Evolutionary conservation across 2,329 filamentous ascomycete species (phyloP).

Genomic region (Penicillium oxalicum): DNA sequence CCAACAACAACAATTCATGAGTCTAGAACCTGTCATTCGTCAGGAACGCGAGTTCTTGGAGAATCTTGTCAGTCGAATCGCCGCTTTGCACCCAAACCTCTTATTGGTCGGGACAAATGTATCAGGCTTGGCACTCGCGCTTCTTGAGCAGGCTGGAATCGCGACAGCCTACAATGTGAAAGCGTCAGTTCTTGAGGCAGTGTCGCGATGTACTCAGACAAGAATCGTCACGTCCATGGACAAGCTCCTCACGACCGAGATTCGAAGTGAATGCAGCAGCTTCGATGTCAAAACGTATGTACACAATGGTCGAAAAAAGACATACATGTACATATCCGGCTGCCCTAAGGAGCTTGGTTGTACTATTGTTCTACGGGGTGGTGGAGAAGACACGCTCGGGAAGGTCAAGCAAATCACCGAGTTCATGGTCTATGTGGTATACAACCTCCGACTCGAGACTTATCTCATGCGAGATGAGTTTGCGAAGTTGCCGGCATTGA

Average conservation of each 20-base stretch:
- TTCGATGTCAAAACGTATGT: constrained; percentile 97
- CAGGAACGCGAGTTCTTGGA: constrained; percentile 92
- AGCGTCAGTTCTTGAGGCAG: constrained; percentile 87
- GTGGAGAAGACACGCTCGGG: constrained; percentile 61
- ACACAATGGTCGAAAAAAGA: constrained; percentile 78
- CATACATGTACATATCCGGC: constrained; percentile 90
- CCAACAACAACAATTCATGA: constrained; percentile 95
- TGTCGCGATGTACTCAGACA: constrained; percentile 85
- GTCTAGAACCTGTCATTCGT: constrained; percentile 88
- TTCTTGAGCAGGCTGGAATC: constrained; percentile 81
- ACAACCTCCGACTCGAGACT: constrained; percentile 93
- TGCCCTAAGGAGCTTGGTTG: constrained; percentile 86
- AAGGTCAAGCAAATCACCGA: constrained; percentile 91
- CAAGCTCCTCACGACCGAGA: constrained; percentile 71
- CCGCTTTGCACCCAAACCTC: constrained; percentile 75
- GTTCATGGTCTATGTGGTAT: constrained; percentile 98
- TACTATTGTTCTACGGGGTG: constrained; percentile 85
- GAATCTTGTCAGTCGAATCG: constrained; percentile 86
- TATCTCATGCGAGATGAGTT: constrained; percentile 91
- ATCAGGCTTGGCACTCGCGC: constrained; percentile 81
- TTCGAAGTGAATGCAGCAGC: constrained; percentile 72
- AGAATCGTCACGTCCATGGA: constrained; percentile 92
- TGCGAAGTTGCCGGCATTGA: constrained; percentile 61
- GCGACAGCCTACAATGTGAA: constrained; percentile 97
- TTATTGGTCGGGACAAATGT: constrained; percentile 90